Conservation (phyloP, 2,329 filamentous ascomycete genomes). For the Calonectria crousiana region DNA sequence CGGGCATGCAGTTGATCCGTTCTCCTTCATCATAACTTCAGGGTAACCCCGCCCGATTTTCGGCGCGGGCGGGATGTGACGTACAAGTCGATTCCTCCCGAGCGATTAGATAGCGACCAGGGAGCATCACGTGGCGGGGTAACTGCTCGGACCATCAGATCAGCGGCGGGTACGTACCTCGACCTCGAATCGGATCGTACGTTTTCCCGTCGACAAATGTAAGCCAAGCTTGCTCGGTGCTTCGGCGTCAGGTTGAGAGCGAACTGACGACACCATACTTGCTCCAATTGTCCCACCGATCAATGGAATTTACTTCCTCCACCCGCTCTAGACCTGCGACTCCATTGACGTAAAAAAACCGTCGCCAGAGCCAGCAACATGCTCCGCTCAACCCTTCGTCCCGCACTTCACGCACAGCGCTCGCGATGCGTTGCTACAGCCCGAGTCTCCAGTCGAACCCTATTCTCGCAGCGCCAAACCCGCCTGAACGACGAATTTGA, state of each 20-base stretch:
- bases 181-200: slow-evolving; percentile 19
- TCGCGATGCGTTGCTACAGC: slow-evolving; percentile 37
- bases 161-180: background rate
- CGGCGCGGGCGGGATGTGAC: slow-evolving; percentile 7
- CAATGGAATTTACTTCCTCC: slow-evolving; percentile 19
- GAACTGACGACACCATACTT: slow-evolving; percentile 17
- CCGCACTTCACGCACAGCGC: slow-evolving; percentile 42
- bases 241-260: slow-evolving; percentile 18
- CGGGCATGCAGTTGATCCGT: background rate
- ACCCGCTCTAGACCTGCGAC: slow-evolving; percentile 9
- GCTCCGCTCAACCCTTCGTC: slow-evolving; percentile 49
- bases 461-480: slow-evolving; percentile 45
- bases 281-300: background rate
- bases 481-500: slow-evolving; percentile 63
- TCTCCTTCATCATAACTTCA: background rate
- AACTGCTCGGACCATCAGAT: background rate
- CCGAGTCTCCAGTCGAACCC: slow-evolving; percentile 40
- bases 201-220: slow-evolving; percentile 21
- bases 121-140: slow-evolving; percentile 29
- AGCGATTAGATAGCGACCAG: slow-evolving; percentile 5
- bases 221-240: slow-evolving; percentile 12
- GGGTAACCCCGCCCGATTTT: slow-evolving; percentile 14
- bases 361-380: slow-evolving; percentile 35
- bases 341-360: background rate
- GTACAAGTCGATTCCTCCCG: background rate